Conservation (phyloP, 768 basidiomycete genomes). For the Nidularia pulvinata region DNA sequence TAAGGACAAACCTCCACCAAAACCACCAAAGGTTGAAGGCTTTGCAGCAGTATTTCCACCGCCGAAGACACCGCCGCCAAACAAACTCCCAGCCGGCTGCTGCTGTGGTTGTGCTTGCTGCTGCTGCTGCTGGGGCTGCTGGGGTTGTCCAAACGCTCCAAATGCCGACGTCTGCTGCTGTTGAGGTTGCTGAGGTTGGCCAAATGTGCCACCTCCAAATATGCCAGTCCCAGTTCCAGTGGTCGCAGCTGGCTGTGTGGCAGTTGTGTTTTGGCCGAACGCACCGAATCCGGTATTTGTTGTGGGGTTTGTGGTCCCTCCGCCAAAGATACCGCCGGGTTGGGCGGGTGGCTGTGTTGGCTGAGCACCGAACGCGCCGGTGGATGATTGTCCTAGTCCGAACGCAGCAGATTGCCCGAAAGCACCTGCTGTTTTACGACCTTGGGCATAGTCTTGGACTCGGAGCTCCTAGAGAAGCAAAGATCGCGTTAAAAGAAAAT, state of each 20-base stretch:
- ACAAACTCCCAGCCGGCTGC: slow-evolving; percentile 29
- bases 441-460: slow-evolving; percentile 73
- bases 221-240: slow-evolving; percentile 9
- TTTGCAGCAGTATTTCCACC: slow-evolving; percentile 18
- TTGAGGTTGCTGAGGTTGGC: slow-evolving; percentile 37
- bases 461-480: slow-evolving; percentile 59
- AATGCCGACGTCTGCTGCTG: slow-evolving; percentile 30
- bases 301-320: slow-evolving; percentile 20
- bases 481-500: background rate
- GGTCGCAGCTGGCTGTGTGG: slow-evolving; percentile 17
- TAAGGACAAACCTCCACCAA: slow-evolving; percentile 8
- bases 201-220: slow-evolving; percentile 35
- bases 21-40: slow-evolving; percentile 18
- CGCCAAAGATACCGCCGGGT: slow-evolving; percentile 32
- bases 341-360: slow-evolving; percentile 32
- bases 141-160: slow-evolving; percentile 52
- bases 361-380: slow-evolving; percentile 46
- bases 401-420: slow-evolving; percentile 58
- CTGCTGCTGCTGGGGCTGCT: slow-evolving; percentile 28
- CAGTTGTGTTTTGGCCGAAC: slow-evolving; percentile 30
- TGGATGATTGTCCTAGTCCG: slow-evolving; percentile 36
- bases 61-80: slow-evolving; percentile 19
- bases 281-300: slow-evolving; percentile 37
- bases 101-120: slow-evolving; percentile 23
- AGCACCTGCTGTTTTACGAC: slow-evolving; percentile 67